Conservation (phyloP, 1,284 basidiomycete genomes). For the Cystobasidium slooffiae region DNA sequence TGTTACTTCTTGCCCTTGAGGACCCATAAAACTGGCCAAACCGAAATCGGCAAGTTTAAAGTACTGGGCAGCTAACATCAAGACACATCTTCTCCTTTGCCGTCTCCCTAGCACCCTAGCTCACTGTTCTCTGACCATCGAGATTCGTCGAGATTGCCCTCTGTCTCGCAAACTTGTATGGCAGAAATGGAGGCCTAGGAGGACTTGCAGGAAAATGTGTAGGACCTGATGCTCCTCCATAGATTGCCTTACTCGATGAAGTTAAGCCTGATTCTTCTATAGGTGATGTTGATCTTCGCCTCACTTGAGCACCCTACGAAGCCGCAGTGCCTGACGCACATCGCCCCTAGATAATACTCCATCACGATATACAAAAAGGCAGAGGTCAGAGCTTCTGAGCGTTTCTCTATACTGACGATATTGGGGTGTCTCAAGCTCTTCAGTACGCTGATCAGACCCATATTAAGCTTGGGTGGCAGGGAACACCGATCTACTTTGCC, state of each 20-base stretch:
- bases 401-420: constrained; percentile 15
- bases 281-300: constrained; percentile 4
- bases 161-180: constrained; percentile 14
- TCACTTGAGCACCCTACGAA: constrained; percentile 3
- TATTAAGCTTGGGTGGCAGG: constrained; percentile 14
- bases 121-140: constrained; percentile 22
- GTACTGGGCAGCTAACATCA: constrained; percentile 4
- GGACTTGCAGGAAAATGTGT: constrained; percentile 21
- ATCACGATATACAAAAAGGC: constrained; percentile 23
- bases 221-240: constrained; percentile 31
- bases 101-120: constrained; percentile 1
- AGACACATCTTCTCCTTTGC: constrained; percentile 4
- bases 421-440: constrained; percentile 28
- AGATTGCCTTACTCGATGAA: constrained; percentile 3
- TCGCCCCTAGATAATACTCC: constrained; percentile 28
- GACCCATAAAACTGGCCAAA: constrained; percentile 7
- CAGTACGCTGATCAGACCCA: constrained; percentile 17
- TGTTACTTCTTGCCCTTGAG: constrained; percentile 7
- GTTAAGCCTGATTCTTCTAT: not conserved
- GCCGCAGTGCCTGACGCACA: constrained; percentile 3
- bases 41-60: constrained; percentile 31
- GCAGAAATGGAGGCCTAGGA: constrained; percentile 35
- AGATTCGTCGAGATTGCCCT: constrained; percentile 1
- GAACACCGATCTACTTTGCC: constrained; percentile 12
- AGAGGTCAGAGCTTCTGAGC: not conserved